phyloP scores from a whole-genome alignment of 1,139 yeast genomes.

The Candida glucosophila region DNA sequence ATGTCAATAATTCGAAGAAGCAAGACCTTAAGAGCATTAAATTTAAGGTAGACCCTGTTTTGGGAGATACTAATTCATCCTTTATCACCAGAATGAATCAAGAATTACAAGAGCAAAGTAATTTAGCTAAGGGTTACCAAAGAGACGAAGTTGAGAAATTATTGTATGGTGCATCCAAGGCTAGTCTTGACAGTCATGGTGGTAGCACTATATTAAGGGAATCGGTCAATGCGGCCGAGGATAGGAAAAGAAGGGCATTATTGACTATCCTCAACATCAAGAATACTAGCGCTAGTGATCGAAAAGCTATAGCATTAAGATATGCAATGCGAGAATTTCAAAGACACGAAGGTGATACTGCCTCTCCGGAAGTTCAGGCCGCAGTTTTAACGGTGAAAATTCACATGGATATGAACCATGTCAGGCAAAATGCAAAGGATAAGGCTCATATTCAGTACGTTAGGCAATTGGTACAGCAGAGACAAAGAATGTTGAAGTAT shows the following conservation, averaged over 20 bases:
- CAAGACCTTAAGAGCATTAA: constrained; percentile 22
- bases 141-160: constrained; percentile 65
- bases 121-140: constrained; percentile 52
- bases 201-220: constrained; percentile 35
- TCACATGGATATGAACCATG: constrained; percentile 69
- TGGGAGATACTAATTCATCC: constrained; percentile 62
- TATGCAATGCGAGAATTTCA: constrained; percentile 74
- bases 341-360: constrained; percentile 84
- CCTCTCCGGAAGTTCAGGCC: constrained; percentile 93
- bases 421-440: constrained; percentile 69
- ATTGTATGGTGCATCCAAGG: constrained; percentile 63
- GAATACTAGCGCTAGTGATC: constrained; percentile 58
- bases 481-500: constrained; percentile 77
- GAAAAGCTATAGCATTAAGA: constrained; percentile 47
- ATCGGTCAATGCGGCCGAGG: constrained; percentile 37
- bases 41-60: constrained; percentile 59
- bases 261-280: constrained; percentile 65
- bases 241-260: constrained; percentile 59
- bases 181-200: constrained; percentile 23
- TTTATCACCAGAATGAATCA: constrained; percentile 62
- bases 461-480: constrained; percentile 77
- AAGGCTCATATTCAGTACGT: constrained; percentile 57
- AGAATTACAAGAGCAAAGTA: constrained; percentile 52
- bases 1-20: constrained; percentile 38
- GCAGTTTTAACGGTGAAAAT: constrained; percentile 80